Evolutionary conservation across 352 stramenopile species (phyloP).

Genomic region (Globisporangium recalcitrans): DNA sequence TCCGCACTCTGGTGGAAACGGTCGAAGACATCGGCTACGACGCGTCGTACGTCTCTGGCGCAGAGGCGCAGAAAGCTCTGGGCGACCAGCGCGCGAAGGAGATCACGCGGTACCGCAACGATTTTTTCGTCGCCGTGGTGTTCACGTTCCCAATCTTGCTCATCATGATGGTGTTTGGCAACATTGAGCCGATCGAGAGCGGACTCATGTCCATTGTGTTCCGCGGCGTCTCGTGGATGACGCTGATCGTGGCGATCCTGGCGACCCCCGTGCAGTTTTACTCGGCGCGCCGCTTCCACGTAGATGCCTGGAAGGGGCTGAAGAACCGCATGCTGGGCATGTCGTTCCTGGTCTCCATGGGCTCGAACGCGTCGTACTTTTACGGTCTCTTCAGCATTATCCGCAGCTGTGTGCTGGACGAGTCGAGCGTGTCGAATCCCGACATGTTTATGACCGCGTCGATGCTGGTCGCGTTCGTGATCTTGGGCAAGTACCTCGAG

Average conservation of each 20-base stretch:
- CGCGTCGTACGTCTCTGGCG: constrained; percentile 58
- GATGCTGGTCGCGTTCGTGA: constrained; percentile 97
- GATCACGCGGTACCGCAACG: constrained; percentile 68
- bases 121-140: constrained; percentile 84
- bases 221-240: constrained; percentile 69
- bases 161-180: constrained; percentile 89
- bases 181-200: constrained; percentile 52
- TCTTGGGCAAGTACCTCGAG: constrained; percentile 97
- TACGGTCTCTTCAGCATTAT: constrained; percentile 91
- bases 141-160: constrained; percentile 94
- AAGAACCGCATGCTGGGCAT: constrained; percentile 91
- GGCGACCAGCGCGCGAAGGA: constrained; percentile 78
- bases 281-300: constrained; percentile 91
- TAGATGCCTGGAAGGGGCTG: constrained; percentile 90
- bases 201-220: constrained; percentile 48
- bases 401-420: constrained; percentile 53
- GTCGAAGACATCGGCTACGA: constrained; percentile 90
- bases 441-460: constrained; percentile 98
- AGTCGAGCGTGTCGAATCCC: constrained; percentile 59
- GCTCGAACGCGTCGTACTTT: constrained; percentile 94
- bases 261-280: constrained; percentile 96
- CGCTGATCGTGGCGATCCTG: constrained; percentile 71
- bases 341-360: constrained; percentile 96
- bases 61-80: constrained; percentile 73
- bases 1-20: constrained; percentile 82